phyloP scores from a whole-genome alignment of 352 stramenopile genomes.

The Phytophthora colocasiae region DNA sequence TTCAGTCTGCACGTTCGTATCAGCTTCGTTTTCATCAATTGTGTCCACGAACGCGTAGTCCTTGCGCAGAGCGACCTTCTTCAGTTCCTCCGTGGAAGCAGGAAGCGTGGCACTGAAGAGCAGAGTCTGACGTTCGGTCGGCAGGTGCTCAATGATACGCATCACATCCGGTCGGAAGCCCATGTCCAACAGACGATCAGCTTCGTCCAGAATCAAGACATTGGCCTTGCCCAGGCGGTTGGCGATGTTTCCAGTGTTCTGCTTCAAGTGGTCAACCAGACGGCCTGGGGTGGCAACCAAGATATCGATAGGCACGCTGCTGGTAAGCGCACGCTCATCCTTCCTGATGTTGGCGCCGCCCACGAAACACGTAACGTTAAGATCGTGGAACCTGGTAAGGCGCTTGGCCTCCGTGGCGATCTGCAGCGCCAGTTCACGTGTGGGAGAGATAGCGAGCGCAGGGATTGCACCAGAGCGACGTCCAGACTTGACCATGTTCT shows the following conservation, averaged over 20 bases:
- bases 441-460: constrained; percentile 95
- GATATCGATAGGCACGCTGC: constrained; percentile 79
- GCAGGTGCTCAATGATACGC: constrained; percentile 81
- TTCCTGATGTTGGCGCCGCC: constrained; percentile 93
- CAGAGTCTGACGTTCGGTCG: constrained; percentile 91
- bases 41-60: constrained; percentile 94
- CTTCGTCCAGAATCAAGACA: constrained; percentile 95
- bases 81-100: constrained; percentile 84
- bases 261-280: constrained; percentile 96
- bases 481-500: constrained; percentile 72
- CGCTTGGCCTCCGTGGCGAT: constrained; percentile 91
- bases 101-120: constrained; percentile 97
- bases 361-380: constrained; percentile 73
- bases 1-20: constrained; percentile 90
- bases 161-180: constrained; percentile 94
- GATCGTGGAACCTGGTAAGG: constrained; percentile 86
- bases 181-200: constrained; percentile 97
- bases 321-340: constrained; percentile 50
- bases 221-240: constrained; percentile 50
- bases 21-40: constrained; percentile 90
- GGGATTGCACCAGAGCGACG: constrained; percentile 85
- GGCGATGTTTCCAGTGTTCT: constrained; percentile 90
- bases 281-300: constrained; percentile 96
- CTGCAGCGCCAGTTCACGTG: constrained; percentile 96
- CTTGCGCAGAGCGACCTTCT: constrained; percentile 84